phyloP scores from a whole-genome alignment of 2,329 filamentous ascomycete species.

The Aspergillus pseudoviridinutans region DNA sequence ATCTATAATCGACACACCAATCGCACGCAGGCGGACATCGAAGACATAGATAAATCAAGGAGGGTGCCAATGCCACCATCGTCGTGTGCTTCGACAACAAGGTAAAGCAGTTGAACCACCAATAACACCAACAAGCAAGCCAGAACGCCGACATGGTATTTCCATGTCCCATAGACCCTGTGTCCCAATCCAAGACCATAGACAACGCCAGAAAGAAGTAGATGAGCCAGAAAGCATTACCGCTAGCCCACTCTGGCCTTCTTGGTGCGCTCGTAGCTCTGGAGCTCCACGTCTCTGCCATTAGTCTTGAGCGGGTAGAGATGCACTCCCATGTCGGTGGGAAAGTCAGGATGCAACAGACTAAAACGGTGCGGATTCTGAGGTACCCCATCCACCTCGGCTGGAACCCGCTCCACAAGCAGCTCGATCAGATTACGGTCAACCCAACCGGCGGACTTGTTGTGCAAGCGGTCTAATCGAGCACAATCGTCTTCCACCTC shows the following conservation, averaged over 20 bases:
- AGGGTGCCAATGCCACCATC: neutral
- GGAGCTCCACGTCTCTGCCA: neutral
- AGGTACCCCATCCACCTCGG: conserved; percentile 28
- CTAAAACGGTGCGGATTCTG: conserved; percentile 34
- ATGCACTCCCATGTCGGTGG: conserved; percentile 41
- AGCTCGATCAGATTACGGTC: conserved; percentile 40
- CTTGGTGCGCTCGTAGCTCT: conserved; percentile 3
- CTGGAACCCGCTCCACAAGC: conserved; percentile 30
- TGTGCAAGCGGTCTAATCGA: conserved; percentile 38
- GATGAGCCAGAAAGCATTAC: neutral
- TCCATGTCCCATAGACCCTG: neutral
- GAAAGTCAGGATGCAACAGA: conserved; percentile 44
- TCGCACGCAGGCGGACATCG: neutral
- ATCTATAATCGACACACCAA: neutral
- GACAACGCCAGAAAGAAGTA: neutral
- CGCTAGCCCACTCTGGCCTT: neutral
- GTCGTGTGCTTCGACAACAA: neutral
- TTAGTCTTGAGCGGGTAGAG: conserved; percentile 30
- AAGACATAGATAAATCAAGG: neutral
- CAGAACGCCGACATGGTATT: neutral
- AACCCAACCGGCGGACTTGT: conserved; percentile 39
- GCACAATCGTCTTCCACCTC: conserved; percentile 45
- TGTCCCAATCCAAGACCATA: neutral
- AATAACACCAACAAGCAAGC: neutral
- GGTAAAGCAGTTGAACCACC: neutral